Evolutionary conservation across 2,329 filamentous ascomycete genomes (phyloP).

Genomic region (Verticillium tricorpus): DNA sequence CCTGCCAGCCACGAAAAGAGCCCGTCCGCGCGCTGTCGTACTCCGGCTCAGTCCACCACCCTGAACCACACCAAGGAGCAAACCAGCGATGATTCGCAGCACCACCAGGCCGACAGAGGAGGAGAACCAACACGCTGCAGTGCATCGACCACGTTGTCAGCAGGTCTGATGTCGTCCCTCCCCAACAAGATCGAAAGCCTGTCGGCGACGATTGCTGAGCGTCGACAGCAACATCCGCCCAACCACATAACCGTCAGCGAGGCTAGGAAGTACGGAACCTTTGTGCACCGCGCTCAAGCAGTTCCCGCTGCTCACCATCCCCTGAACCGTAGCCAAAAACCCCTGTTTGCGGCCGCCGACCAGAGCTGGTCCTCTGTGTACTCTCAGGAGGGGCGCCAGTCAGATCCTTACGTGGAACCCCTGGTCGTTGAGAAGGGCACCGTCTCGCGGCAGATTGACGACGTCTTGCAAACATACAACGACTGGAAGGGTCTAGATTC

Average conservation of each 20-base stretch:
- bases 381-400: constrained; percentile 6
- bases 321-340: constrained; percentile 2
- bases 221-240: constrained; percentile 6
- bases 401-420: constrained; percentile 1
- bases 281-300: neutral
- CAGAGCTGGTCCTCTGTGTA: constrained; percentile 12
- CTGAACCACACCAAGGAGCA: neutral
- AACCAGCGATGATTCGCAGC: neutral
- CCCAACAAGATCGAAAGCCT: constrained; percentile 1
- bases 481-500: constrained; percentile 4
- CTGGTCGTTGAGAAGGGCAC: constrained; percentile 3
- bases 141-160: constrained; percentile 10
- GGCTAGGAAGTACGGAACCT: constrained; percentile 6
- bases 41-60: neutral
- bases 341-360: neutral
- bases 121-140: neutral
- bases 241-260: constrained; percentile 5
- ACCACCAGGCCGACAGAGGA: neutral
- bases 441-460: constrained; percentile 6
- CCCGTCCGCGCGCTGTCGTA: neutral
- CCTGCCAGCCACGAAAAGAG: neutral
- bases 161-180: constrained; percentile 7
- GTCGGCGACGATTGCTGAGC: constrained; percentile 10
- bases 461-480: constrained; percentile 10
- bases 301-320: constrained; percentile 17